Evolutionary conservation across 345 rosid species (phyloP).

Genomic region (Ricinus communis): DNA sequence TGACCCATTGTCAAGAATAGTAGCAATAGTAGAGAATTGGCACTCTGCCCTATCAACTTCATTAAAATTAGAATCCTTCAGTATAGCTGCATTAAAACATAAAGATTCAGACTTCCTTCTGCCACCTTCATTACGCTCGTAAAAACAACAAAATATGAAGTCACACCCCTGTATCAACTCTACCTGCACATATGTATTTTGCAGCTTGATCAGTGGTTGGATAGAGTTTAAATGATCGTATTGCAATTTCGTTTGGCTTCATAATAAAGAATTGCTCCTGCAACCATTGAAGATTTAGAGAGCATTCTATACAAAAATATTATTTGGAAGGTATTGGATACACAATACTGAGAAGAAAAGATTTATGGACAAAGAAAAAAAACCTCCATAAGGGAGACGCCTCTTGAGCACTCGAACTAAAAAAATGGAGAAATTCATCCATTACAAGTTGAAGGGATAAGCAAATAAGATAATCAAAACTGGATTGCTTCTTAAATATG

Average conservation of each 20-base stretch:
- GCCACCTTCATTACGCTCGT: constrained; percentile 3
- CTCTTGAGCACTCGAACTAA: constrained; percentile 88
- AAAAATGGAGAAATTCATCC: constrained; percentile 16
- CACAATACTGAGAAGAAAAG: not conserved
- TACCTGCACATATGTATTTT: constrained; percentile 69
- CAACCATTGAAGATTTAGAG: constrained; percentile 19
- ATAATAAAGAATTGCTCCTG: constrained; percentile 92
- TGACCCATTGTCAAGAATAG: constrained; percentile 76
- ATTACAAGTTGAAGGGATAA: not conserved
- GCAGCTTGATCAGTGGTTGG: constrained; percentile 88
- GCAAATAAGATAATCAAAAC: not conserved
- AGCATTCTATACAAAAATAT: too few relatives aligned
- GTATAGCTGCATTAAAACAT: constrained; percentile 56
- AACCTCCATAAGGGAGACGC: constrained; percentile 77
- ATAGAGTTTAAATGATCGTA: constrained; percentile 69
- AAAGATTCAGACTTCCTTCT: constrained; percentile 13
- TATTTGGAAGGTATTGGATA: not conserved
- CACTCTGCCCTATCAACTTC: constrained; percentile 93
- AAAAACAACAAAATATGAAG: not conserved
- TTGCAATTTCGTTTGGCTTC: constrained; percentile 62
- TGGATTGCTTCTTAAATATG: not conserved
- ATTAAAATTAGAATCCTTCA: constrained; percentile 77
- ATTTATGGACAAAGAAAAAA: not conserved
- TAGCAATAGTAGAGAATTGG: constrained; percentile 83
- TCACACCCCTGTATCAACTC: constrained; percentile 7